Evolutionary conservation across 306 rosid species (phyloP), one percentile per base, ranked within the genome.

Genomic region (Cucurbita ficifolia): DNA sequence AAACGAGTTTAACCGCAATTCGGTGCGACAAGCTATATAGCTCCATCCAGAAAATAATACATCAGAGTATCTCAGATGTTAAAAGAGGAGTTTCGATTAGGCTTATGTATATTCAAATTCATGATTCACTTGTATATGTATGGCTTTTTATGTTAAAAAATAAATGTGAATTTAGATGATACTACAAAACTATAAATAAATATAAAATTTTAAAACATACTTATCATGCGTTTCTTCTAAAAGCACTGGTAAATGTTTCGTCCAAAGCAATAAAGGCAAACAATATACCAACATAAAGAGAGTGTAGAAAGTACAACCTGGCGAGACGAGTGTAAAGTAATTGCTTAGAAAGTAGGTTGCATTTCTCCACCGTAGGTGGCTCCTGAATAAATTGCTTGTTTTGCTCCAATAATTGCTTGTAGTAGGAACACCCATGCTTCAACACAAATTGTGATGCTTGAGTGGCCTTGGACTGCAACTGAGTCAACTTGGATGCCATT

Each of bases 321-420:
- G 98, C 98, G 73, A 93, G 97, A 7, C 97, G 97, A 61, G 97
- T 93, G 81, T 87, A 90, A 21, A 93, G 50, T 82, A 93, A 85
- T 75, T 93, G 96, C 81, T 88, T 93, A 0, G 97, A 77, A n/a
- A 93, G 86, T 42, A 68, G 72, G 46, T 80, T 81, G 86, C 98
- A 93, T 83, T 90, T 93, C 85, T 90, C 98, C 69, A 86, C 80
- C 0, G 98, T 90, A 49, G 97, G 82, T 52, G 98, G 98, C 12
- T 88, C 90, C 87, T 90, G 97, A 83, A 93, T 88, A 82, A 83
- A 80, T 64, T 93, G 89, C 84, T 90, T 93, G 88, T 93, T 90
- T 82, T 93, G 76, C 83, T 90, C 98, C 86, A 90, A 75, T 81
- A 88, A 75, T 80, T 88, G 87, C 82, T 79, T 90, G 87, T 93